These are phyloP conservation scores for Sphagnum contortum DNA, from an alignment of 225 moss, liverwort and hornwort genomes.

Conservation along the genomic window DNA sequence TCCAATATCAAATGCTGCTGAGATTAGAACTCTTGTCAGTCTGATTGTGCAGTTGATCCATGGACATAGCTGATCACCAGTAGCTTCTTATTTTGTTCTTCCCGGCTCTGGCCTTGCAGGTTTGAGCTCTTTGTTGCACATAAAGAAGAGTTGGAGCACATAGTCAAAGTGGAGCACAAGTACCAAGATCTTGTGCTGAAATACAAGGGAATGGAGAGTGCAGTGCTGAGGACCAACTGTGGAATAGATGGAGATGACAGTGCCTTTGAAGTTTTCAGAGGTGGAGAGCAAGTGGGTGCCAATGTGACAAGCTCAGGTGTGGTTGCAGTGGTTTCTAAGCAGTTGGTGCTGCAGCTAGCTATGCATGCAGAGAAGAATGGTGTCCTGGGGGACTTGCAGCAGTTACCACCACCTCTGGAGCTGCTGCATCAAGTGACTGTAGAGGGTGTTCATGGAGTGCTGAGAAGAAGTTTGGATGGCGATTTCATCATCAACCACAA, in stretches of 20 bases:
- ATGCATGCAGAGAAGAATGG: conserved; percentile 30
- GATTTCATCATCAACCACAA: conserved; percentile 41
- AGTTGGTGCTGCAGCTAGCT: conserved; percentile 25
- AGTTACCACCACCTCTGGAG: not conserved
- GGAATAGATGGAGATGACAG: conserved; percentile 43
- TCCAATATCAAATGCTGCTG: not conserved
- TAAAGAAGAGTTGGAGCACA: conserved; percentile 21
- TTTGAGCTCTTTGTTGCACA: conserved; percentile 31
- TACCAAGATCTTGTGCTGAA: conserved; percentile 35
- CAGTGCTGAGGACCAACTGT: conserved; percentile 38
- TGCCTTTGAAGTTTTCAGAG: conserved; percentile 48
- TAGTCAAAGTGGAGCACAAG: conserved; percentile 12
- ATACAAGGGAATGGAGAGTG: conserved; percentile 39
- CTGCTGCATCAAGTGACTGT: conserved; percentile 33
- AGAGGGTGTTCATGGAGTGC: conserved; percentile 23
- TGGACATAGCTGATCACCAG: not conserved
- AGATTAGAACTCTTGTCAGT: not conserved
- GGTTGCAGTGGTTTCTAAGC: conserved; percentile 35
- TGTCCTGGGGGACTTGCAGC: not conserved
- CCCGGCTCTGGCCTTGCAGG: not conserved
- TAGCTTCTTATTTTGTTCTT: not conserved
- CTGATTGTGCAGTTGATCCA: not conserved
- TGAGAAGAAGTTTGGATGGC: conserved; percentile 41
- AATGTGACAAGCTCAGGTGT: conserved; percentile 51
- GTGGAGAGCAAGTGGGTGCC: conserved; percentile 30